Evolutionary conservation across 2,329 filamentous ascomycete species (phyloP).

Genomic region (Keithomyces neogunnii): DNA sequence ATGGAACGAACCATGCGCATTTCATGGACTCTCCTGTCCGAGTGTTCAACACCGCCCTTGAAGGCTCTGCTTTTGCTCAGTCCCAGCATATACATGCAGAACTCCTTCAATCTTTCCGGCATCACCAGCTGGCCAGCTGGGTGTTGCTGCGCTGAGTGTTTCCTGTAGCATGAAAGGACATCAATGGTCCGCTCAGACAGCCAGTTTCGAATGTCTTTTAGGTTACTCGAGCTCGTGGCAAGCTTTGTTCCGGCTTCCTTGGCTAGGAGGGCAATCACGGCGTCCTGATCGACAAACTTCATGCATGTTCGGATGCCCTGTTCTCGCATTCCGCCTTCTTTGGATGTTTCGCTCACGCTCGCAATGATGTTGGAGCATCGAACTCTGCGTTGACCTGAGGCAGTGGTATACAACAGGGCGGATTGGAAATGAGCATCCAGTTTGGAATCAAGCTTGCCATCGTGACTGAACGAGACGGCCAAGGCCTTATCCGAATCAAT

Average conservation of each 20-base stretch:
- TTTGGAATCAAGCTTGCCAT: slow-evolving; percentile 95
- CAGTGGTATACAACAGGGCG: slow-evolving; percentile 88
- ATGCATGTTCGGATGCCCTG: slow-evolving; percentile 68
- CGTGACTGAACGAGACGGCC: slow-evolving; percentile 85
- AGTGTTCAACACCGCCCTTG: slow-evolving; percentile 85
- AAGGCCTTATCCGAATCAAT: slow-evolving; percentile 93
- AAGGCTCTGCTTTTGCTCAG: slow-evolving; percentile 86
- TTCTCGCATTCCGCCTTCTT: slow-evolving; percentile 28
- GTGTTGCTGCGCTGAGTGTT: slow-evolving; percentile 78
- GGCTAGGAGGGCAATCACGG: slow-evolving; percentile 77
- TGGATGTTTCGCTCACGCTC: slow-evolving; percentile 65
- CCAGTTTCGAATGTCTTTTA: slow-evolving; percentile 78
- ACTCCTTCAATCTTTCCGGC: slow-evolving; percentile 92
- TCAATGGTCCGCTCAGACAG: slow-evolving; percentile 90
- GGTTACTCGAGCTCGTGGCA: slow-evolving; percentile 54
- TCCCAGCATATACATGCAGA: slow-evolving; percentile 90
- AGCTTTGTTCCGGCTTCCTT: slow-evolving; percentile 92
- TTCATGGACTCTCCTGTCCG: slow-evolving; percentile 84
- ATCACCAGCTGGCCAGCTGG: slow-evolving; percentile 90
- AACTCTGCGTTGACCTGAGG: slow-evolving; percentile 79
- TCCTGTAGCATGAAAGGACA: slow-evolving; percentile 83
- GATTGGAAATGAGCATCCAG: slow-evolving; percentile 97
- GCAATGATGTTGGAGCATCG: slow-evolving; percentile 91
- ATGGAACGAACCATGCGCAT: slow-evolving; percentile 85
- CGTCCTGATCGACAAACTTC: slow-evolving; percentile 94